Conservation (phyloP, 1,139 yeast genomes). For the Pichia sp. region DNA sequence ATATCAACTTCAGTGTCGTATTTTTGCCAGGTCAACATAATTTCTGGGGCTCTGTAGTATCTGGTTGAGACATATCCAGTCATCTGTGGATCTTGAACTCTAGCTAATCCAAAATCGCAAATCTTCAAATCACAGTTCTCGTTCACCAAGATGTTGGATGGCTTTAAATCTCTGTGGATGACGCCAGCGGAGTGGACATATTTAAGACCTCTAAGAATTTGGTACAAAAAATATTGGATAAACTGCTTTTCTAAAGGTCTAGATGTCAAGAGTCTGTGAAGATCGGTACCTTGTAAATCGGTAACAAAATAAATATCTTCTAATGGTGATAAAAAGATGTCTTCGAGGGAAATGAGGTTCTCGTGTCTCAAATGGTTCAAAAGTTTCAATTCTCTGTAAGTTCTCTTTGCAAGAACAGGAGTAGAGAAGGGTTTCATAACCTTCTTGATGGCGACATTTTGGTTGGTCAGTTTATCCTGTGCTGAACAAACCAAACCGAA, state of each 20-base stretch:
- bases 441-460: constrained; percentile 94
- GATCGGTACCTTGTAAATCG: constrained; percentile 92
- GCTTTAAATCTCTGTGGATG: constrained; percentile 90
- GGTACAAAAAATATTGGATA: constrained; percentile 92
- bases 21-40: constrained; percentile 99
- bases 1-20: constrained; percentile 98
- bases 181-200: constrained; percentile 97
- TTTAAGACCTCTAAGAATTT: constrained; percentile 85
- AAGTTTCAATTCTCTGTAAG: constrained; percentile 89
- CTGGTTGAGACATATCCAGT: constrained; percentile 97
- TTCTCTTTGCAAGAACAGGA: constrained; percentile 89
- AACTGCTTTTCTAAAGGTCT: constrained; percentile 94
- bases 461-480: constrained; percentile 73
- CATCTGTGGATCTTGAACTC: constrained; percentile 98
- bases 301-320: constrained; percentile 97
- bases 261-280: constrained; percentile 82
- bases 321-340: constrained; percentile 86
- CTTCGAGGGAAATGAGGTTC: constrained; percentile 86
- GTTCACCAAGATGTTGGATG: constrained; percentile 84
- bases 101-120: constrained; percentile 94
- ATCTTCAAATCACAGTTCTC: constrained; percentile 95
- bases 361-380: constrained; percentile 93
- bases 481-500: constrained; percentile 98
- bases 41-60: constrained; percentile 97
- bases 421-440: constrained; percentile 97